A percentile compares a stretch with the other conserved stretches of the same genome.
Conservation (phyloP, 1,284 basidiomycete genomes). For the Apiotrichum gracile region DNA sequence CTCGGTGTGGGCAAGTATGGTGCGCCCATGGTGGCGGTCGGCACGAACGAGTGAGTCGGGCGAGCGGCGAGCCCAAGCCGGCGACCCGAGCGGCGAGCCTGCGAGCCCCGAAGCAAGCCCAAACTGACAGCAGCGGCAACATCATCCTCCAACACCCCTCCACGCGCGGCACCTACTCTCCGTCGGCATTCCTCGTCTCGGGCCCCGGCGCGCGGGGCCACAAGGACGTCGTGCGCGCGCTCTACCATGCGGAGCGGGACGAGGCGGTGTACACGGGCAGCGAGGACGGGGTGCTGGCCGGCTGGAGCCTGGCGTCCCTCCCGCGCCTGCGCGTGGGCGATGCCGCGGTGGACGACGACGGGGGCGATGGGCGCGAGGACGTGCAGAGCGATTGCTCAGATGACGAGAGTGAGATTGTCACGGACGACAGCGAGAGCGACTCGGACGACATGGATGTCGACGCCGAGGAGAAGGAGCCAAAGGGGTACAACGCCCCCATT, state of each 20-base stretch:
- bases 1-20: conserved; percentile 37
- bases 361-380: conserved; percentile 31
- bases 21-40: conserved; percentile 35
- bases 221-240: conserved; percentile 44
- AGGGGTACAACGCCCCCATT: conserved; percentile 5
- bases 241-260: conserved; percentile 41
- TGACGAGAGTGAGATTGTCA: conserved; percentile 39
- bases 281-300: conserved; percentile 46
- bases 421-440: conserved; percentile 21
- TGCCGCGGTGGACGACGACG: conserved; percentile 38
- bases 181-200: conserved; percentile 40
- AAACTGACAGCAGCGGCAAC: conserved; percentile 34
- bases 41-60: conserved; percentile 41
- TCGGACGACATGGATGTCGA: neutral
- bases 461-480: neutral
- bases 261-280: conserved; percentile 47
- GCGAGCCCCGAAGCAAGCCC: neutral
- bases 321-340: conserved; percentile 35
- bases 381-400: conserved; percentile 26
- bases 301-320: conserved; percentile 41
- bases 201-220: conserved; percentile 37
- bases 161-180: conserved; percentile 19
- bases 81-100: too few relatives aligned
- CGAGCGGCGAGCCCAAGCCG: too few relatives aligned
- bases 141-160: conserved; percentile 41